These are phyloP conservation scores for Stenogyne calaminthoides DNA, from an alignment of 305 asterid genomes.

Conservation along the genomic window DNA sequence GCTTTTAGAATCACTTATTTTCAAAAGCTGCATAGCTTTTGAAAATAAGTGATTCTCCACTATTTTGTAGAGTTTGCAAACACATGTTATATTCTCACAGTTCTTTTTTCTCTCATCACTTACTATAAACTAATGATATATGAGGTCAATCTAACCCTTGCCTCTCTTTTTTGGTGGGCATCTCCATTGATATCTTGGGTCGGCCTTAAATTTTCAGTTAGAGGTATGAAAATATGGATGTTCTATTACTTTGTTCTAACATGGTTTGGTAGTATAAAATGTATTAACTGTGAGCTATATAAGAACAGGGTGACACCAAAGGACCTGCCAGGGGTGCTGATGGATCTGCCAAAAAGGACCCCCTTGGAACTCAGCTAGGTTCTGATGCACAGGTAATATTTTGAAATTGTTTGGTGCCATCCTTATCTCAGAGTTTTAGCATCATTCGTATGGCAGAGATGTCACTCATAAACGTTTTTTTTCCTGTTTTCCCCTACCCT, in stretches of 20 bases:
- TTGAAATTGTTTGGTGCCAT: not conserved
- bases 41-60: too few relatives aligned
- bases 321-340: constrained; percentile 49
- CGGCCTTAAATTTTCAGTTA: constrained; percentile 35
- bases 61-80: too few relatives aligned
- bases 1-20: too few relatives aligned
- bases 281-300: not conserved
- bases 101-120: not conserved
- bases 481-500: not conserved
- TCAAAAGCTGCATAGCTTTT: too few relatives aligned
- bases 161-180: not conserved
- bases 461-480: not conserved
- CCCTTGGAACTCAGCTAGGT: constrained; percentile 39
- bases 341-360: constrained; percentile 42
- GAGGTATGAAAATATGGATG: constrained; percentile 38
- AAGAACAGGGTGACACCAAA: constrained; percentile 48
- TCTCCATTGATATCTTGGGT: constrained; percentile 5
- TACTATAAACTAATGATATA: not conserved
- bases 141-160: not conserved
- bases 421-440: not conserved
- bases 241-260: not conserved
- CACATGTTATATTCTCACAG: not conserved
- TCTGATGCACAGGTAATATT: constrained; percentile 42
- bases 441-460: not conserved
- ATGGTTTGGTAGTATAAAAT: not conserved